Base-by-base conservation (phyloP, 208 protist genomes). In the Strigomonas culicis region DNA sequence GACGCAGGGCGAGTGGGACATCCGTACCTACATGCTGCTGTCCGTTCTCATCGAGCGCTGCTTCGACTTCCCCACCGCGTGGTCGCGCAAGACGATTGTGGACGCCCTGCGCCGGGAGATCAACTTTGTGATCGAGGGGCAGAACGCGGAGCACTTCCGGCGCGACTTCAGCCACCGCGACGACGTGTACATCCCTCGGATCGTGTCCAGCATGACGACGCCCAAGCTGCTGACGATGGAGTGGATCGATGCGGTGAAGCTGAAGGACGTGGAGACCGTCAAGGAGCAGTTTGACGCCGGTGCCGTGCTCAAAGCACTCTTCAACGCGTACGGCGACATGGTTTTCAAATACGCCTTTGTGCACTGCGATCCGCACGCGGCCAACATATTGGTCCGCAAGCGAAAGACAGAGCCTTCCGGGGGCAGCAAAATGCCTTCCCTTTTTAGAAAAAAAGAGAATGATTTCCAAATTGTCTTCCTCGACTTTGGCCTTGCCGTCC, bases 301-400 rank as follows among this genome's bases (percentile, higher is more conserved):
- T 11, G 61, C 44, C 4, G 74, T 93, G 55, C 67, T 95, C 21
- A 74, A 65, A 19, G 86, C 70, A 13, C 24, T 98, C 30, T 88
- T 97, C 41, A 84, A 96, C 15, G 75, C 84, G 0, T 96, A 97
- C 71, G 82, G 86, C 7, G 79, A 97, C 44, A 93, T 97, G 82
- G 95, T 98, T n/a, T 99, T 98, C 58, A 75, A 94, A 13, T 63
- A 92, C 53, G 93, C 94, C 46, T 98, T 97, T 66, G 78, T 98
- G 3, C 96, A 99, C 72, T 88, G 85, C 61, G 94, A 98, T 50
- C 88, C 90, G 22, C 95, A 98, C 70, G 92, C 85, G 1, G 95
- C 93, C 17, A 98, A 98, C 75, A 75, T 98, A 43, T 63, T 98
- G 13, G 82, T 97, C 28, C 79, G 91, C 2, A 63, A 59, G n/a